Percentiles rank a stretch among this genome's conserved stretches.
phyloP scores from a whole-genome alignment of 306 rosid species.

The Rosa chinensis region DNA sequence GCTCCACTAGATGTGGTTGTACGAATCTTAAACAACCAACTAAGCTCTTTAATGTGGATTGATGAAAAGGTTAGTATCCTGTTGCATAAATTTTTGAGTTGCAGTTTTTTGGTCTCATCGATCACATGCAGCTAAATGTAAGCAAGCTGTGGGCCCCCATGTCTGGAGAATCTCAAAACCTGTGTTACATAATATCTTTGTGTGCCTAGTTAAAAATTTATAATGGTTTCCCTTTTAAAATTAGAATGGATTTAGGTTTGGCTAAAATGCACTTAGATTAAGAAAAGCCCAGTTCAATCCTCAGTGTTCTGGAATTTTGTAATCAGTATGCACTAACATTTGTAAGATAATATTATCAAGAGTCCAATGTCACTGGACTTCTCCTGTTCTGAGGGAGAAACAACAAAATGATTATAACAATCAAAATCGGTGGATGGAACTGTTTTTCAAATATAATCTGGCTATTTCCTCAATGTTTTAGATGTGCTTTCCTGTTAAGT shows the following conservation, averaged over 20 bases:
- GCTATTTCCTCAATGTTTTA: background rate
- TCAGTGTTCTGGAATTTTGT: background rate
- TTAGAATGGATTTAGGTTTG: background rate
- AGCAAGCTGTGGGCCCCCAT: background rate
- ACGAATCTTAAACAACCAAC: slow-evolving; percentile 85
- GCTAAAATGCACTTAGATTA: background rate
- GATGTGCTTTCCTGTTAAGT: background rate
- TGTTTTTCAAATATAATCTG: background rate
- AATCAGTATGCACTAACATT: background rate
- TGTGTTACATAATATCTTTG: background rate
- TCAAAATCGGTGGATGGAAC: background rate
- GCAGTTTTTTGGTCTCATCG: slow-evolving; percentile 1
- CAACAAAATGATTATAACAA: background rate
- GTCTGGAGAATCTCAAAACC: background rate
- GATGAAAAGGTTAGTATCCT: slow-evolving; percentile 85
- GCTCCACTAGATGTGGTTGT: slow-evolving; percentile 88
- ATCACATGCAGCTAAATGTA: background rate
- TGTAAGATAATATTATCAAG: background rate
- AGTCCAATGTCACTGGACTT: background rate
- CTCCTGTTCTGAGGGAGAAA: background rate
- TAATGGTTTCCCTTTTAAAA: background rate
- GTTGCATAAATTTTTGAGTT: background rate
- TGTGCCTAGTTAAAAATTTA: background rate
- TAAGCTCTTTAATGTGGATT: slow-evolving; percentile 92
- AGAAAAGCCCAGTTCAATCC: background rate